Evolutionary conservation across 345 rosid genomes (phyloP), one percentile per base, ranked within the genome.

Genomic region (Crucihimalaya himalaica): DNA sequence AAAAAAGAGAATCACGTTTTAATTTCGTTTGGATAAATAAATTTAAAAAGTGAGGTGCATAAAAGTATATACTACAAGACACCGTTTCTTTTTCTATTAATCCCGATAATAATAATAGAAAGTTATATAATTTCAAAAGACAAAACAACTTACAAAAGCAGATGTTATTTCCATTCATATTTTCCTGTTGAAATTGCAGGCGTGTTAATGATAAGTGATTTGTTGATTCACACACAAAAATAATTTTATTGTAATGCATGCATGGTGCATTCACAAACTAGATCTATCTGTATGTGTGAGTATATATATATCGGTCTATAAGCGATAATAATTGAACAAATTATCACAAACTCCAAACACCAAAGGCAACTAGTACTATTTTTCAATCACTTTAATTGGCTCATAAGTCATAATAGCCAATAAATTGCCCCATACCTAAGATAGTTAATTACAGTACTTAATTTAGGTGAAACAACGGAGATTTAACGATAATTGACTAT

Each of bases 401-500:
- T 50, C 15, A 28, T 51, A 50, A 62, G 76, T 51, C 54, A 72
- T n/a, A 28, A 29, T 29, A 52, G 62, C 19, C 51, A 71, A 48
- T 27, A 60, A 71, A 28, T 16, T 25, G 7, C 3, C 58, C 59
- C 40, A 71, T 60, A 50, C 67, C 75, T 60, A 66, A 29, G 16
- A 48, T 50, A 28, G 55, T 50, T 67, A 34, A 11, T 35, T 35
- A 13, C 13, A n/a, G n/a, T n/a, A n/a, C n/a, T n/a, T n/a, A n/a
- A 59, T 59, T 31, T 50, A 40, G 43, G 47, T 43, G 68, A 67
- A 45, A 65, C 9, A n/a, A 12, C 21, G 31, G 14, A 34, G 23
- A 29, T 20, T 42, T 19, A 46, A 13, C 15, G 19, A 66, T 9
- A 66, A 45, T 14, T 48, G 35, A 61, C 13, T 63, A 15, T 11